phyloP scores from a whole-genome alignment of 2,329 filamentous ascomycete species.

The Catunica adiposa region DNA sequence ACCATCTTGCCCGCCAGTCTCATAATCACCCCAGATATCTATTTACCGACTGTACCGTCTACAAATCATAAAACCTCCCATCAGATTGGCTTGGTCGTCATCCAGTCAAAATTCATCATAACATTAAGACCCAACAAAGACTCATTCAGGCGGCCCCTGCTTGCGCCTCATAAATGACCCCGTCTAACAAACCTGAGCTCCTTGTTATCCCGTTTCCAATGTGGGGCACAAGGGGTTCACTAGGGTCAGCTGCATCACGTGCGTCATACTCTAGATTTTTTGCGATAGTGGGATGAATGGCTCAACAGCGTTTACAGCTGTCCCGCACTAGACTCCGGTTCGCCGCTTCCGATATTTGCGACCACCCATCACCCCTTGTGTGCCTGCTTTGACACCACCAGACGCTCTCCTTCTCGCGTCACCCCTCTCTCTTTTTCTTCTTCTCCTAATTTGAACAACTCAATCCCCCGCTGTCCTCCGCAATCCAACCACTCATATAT shows the following conservation, averaged over 20 bases:
- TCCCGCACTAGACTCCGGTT: background rate
- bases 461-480: background rate
- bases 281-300: background rate
- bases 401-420: too few relatives aligned
- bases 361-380: background rate
- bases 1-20: too few relatives aligned
- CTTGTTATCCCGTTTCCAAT: background rate
- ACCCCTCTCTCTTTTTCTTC: too few relatives aligned
- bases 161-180: background rate
- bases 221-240: background rate
- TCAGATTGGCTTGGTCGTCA: too few relatives aligned
- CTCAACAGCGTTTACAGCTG: background rate
- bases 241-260: background rate
- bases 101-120: too few relatives aligned
- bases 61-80: too few relatives aligned
- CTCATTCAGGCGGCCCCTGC: background rate
- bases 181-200: background rate
- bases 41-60: too few relatives aligned
- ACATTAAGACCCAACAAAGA: background rate
- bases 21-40: too few relatives aligned
- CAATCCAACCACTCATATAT: background rate
- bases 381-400: background rate
- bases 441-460: background rate
- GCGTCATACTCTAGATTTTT: background rate
- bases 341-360: background rate